Percentiles rank a stretch among this genome's conserved stretches.
phyloP scores from a whole-genome alignment of 2,329 filamentous ascomycete species.

The Diaporthe helianthi region DNA sequence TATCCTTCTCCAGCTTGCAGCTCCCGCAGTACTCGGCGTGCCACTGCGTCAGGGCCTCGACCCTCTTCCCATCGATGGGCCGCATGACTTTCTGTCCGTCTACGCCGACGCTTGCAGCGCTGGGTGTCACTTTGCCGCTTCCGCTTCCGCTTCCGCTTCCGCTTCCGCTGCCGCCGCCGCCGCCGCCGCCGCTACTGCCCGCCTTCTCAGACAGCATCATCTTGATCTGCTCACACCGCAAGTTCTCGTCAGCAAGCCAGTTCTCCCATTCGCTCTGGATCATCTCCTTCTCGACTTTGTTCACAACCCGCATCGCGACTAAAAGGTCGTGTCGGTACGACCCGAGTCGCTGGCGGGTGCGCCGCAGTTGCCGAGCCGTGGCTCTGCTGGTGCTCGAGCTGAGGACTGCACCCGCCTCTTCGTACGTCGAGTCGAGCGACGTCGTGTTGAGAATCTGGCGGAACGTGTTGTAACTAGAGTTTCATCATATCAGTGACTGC shows the following conservation, averaged over 20 bases:
- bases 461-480: conserved; percentile 66
- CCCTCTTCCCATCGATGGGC: conserved; percentile 41
- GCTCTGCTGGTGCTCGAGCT: conserved; percentile 57
- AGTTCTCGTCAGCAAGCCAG: conserved; percentile 83
- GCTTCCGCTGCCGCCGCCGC: too few relatives aligned
- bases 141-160: conserved; percentile 23
- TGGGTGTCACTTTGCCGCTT: conserved; percentile 32
- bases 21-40: conserved; percentile 63
- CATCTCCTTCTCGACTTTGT: conserved; percentile 86
- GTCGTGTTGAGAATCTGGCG: conserved; percentile 63
- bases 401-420: conserved; percentile 58
- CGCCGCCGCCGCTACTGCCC: conserved; percentile 20
- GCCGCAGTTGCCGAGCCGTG: conserved; percentile 71
- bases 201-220: conserved; percentile 47
- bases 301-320: conserved; percentile 88
- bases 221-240: conserved; percentile 72
- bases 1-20: conserved; percentile 55
- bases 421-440: conserved; percentile 63
- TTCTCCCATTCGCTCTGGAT: conserved; percentile 90
- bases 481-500: not conserved
- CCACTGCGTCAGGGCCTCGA: conserved; percentile 54
- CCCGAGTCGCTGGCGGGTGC: conserved; percentile 83
- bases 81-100: conserved; percentile 39
- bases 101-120: conserved; percentile 10
- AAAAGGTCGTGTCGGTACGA: conserved; percentile 88